phyloP scores from a whole-genome alignment of 2,329 filamentous ascomycete species.

The Scorias spongiosa region DNA sequence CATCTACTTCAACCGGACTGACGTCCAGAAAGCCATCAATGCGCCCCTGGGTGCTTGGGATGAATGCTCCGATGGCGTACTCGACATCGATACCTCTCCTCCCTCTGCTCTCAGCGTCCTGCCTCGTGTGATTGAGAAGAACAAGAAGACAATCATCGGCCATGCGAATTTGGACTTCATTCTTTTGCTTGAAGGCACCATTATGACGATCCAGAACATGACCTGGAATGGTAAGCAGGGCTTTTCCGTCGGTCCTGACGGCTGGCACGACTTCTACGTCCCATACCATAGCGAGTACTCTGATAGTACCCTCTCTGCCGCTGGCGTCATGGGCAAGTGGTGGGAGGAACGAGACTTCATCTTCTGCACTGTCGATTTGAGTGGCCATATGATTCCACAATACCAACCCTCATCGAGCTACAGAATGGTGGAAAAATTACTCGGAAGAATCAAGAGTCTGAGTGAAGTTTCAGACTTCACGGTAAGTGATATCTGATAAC shows the following conservation, averaged over 20 bases:
- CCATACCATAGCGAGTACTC: conserved; percentile 42
- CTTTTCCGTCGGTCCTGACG: conserved; percentile 44
- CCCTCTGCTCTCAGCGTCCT: conserved; percentile 44
- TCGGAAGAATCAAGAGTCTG: conserved; percentile 51
- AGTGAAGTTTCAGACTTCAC: conserved; percentile 22
- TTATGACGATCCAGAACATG: conserved; percentile 66
- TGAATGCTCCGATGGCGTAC: conserved; percentile 38
- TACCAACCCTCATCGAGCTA: conserved; percentile 55
- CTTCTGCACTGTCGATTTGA: conserved; percentile 46
- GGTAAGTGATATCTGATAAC: not conserved
- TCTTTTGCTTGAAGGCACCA: conserved; percentile 51
- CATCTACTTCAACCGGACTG: conserved; percentile 44
- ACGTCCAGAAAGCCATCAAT: conserved; percentile 25
- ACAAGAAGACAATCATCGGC: conserved; percentile 56
- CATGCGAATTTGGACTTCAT: conserved; percentile 58
- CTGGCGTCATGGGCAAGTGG: conserved; percentile 53
- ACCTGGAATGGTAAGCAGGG: conserved; percentile 60
- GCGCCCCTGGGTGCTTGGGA: conserved; percentile 40
- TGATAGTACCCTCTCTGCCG: conserved; percentile 37
- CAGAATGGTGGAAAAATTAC: conserved; percentile 57
- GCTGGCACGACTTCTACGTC: conserved; percentile 48
- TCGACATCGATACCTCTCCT: conserved; percentile 36
- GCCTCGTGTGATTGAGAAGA: conserved; percentile 56
- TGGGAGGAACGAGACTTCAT: conserved; percentile 66
- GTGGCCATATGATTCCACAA: conserved; percentile 53